Conservation (phyloP, 768 basidiomycete genomes). For the Cubamyces sp. region DNA sequence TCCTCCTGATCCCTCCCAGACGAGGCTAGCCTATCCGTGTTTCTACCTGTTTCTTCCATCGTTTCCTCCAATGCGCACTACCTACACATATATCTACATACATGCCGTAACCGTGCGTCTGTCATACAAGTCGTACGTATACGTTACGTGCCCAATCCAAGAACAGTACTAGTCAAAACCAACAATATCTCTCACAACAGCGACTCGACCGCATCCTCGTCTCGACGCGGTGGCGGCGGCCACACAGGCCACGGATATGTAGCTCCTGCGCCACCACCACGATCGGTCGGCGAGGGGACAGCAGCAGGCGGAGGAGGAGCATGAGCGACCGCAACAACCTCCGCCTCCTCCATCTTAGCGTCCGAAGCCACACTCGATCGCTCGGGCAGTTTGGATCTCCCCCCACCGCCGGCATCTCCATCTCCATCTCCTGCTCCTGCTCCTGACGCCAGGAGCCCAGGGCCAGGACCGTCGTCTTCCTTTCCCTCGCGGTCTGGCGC, state of each 20-base stretch:
- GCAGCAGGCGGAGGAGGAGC: neutral
- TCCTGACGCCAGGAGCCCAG: neutral
- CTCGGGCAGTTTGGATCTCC: slow-evolving; percentile 3
- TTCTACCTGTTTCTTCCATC: too few relatives aligned
- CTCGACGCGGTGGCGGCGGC: slow-evolving; percentile 3
- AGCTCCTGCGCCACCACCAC: neutral
- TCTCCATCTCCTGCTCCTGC: neutral
- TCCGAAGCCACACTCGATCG: slow-evolving; percentile 1
- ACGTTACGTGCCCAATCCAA: neutral
- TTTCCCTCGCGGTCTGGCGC: neutral
- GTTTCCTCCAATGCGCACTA: neutral
- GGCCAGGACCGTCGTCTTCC: neutral
- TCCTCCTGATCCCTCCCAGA: slow-evolving; percentile 3
- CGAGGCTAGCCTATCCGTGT: neutral
- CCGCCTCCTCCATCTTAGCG: too few relatives aligned
- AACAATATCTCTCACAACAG: slow-evolving; percentile 2
- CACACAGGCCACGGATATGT: slow-evolving; percentile 10
- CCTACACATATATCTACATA: neutral
- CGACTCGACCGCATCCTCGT: slow-evolving; percentile 11
- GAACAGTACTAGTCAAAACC: neutral
- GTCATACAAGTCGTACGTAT: too few relatives aligned
- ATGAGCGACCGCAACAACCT: too few relatives aligned
- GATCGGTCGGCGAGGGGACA: slow-evolving; percentile 1
- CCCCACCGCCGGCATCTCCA: slow-evolving; percentile 13
- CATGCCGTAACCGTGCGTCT: neutral